Evolutionary conservation across 345 rosid species (phyloP).

Genomic region (Geranium brycei): DNA sequence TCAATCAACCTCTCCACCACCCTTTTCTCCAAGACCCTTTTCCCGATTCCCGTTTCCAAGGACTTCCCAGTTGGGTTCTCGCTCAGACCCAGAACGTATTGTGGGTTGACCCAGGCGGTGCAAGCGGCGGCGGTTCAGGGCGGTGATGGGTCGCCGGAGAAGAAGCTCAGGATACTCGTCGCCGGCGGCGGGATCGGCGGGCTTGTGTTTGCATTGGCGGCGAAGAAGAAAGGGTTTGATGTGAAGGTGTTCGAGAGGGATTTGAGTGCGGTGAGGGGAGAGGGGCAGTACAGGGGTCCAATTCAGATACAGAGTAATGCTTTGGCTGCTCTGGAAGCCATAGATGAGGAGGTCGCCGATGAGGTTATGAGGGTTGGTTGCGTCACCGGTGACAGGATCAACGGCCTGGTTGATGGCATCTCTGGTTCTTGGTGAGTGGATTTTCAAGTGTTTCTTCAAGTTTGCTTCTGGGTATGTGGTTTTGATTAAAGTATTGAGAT

Average conservation of each 20-base stretch:
- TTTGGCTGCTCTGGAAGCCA: constrained; percentile 90
- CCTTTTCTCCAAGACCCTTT: constrained; percentile 37
- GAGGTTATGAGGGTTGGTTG: constrained; percentile 76
- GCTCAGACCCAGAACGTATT: constrained; percentile 18
- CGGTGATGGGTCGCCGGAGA: constrained; percentile 10
- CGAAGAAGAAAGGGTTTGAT: constrained; percentile 74
- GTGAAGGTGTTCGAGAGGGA: constrained; percentile 86
- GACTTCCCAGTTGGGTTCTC: constrained; percentile 28
- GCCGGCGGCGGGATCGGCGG: constrained; percentile 97
- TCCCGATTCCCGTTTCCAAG: constrained; percentile 23
- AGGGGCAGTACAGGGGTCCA: constrained; percentile 93
- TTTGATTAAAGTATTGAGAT: no score
- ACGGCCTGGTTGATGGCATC: constrained; percentile 84
- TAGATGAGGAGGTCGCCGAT: constrained; percentile 77
- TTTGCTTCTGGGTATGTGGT: no score
- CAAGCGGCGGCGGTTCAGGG: constrained; percentile 14
- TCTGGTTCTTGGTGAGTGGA: constrained; percentile 75
- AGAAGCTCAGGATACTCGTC: constrained; percentile 52
- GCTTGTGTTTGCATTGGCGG: constrained; percentile 74
- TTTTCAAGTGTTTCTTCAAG: no score
- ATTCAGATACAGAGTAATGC: constrained; percentile 95
- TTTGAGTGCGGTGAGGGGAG: constrained; percentile 84
- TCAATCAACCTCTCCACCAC: constrained; percentile 29
- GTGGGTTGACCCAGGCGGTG: constrained; percentile 16
- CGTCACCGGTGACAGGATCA: constrained; percentile 84